Conservation (phyloP, 2,329 filamentous ascomycete species). For the Parafenestella ontariensis region DNA sequence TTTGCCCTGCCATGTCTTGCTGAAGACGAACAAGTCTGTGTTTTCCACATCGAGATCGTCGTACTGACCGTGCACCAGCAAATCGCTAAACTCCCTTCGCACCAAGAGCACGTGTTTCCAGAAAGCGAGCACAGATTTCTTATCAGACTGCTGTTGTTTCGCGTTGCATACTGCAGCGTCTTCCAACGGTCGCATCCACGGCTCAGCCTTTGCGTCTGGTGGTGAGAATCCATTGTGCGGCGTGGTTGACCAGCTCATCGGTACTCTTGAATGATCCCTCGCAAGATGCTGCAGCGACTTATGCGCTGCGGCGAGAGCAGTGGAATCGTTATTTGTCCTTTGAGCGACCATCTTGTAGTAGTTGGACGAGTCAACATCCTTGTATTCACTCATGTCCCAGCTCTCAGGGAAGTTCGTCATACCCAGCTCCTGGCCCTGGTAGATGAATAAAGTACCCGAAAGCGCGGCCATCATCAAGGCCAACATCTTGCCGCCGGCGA, state of each 20-base stretch:
- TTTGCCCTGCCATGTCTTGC: slow-evolving; percentile 40
- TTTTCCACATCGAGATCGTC: slow-evolving; percentile 58
- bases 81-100: slow-evolving; percentile 63
- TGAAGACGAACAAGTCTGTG: slow-evolving; percentile 64
- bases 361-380: slow-evolving; percentile 63
- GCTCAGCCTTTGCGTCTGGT: slow-evolving; percentile 54
- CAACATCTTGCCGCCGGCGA: slow-evolving; percentile 56
- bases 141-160: slow-evolving; percentile 55
- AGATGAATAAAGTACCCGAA: slow-evolving; percentile 59
- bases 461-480: slow-evolving; percentile 57
- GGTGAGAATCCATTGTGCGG: slow-evolving; percentile 66
- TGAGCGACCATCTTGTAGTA: slow-evolving; percentile 52
- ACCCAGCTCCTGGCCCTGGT: slow-evolving; percentile 60
- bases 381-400: slow-evolving; percentile 57
- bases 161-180: slow-evolving; percentile 65
- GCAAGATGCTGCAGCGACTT: slow-evolving; percentile 65
- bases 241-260: slow-evolving; percentile 69
- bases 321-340: slow-evolving; percentile 34
- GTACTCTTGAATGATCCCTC: slow-evolving; percentile 71
- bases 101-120: slow-evolving; percentile 65
- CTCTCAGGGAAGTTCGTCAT: slow-evolving; percentile 57
- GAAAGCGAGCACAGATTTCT: slow-evolving; percentile 63
- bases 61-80: slow-evolving; percentile 69
- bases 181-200: slow-evolving; percentile 68
- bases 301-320: slow-evolving; percentile 56